Base-by-base conservation (phyloP, 1,284 basidiomycete genomes). In the Sanghuangporus weigelae region DNA sequence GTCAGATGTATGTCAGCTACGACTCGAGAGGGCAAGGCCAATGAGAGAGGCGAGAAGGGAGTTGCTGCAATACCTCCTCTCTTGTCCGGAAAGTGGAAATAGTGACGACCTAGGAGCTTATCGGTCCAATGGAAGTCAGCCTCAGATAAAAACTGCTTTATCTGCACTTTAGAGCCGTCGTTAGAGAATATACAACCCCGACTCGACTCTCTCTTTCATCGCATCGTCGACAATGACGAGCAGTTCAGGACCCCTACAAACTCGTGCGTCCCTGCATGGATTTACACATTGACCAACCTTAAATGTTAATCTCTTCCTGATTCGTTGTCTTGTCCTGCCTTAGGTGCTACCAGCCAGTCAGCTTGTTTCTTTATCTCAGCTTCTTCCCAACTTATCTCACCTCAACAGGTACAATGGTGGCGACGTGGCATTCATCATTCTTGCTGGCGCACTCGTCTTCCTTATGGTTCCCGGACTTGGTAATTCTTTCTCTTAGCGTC, bases 391-490 rank as follows among this genome's bases (percentile, higher is more conserved):
- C 21, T 60, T 31, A 54, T 23, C 21, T 63, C n/a, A 31, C 26
- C 55, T 40, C n/a, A 10, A 8, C 65, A 77, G 76, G 67, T 89
- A 84, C 73, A 81, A 89, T 72, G 78, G 84, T 42, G 90, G 91
- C 63, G 90, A 94, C 76, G 76, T 92, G 40, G 78, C 87, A 11
- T 93, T 90, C 74, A 86, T 95, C 64, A 83, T 93, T 31, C 78
- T 91, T 23, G 86, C 88, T 64, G 90, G 90, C 11, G 89, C 88
- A 12, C 84, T 96, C 75, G 92, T 95, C 21, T 85, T 81, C 67
- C 85, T 92, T 74, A 93, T 90, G 89, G 79, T 93, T 68, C 87
- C 90, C 63, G 86, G 90, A 14, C 80, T 90, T 40, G 87, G 86
- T 86, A 59, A 63, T 75, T 71, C 53, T 26, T 35, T 54, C 60